Base-by-base conservation (phyloP, 148 eudicot species). In the Chenopodium formosanum region DNA sequence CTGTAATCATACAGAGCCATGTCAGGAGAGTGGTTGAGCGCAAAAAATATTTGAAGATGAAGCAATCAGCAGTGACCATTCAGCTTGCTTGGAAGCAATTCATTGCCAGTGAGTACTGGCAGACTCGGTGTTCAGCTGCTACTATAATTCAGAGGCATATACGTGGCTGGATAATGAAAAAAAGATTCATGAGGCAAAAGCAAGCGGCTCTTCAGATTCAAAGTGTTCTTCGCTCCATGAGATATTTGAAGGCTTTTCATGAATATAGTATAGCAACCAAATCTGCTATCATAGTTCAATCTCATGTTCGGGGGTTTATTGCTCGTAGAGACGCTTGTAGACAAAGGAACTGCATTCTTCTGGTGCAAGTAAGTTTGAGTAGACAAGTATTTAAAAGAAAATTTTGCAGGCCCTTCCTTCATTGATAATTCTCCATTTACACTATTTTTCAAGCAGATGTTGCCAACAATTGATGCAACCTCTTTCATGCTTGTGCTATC, bases 271-370 rank as follows among this genome's bases (percentile, higher is more conserved):
- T 40, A 73, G 86, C 86, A 79, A 83, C 70, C 10, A 83, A 56
- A 73, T 89, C 97, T 32, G 97, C 90, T 37, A 86, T 88, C 25
- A 52, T 87, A 52, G 84, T 95, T 63, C 98, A 95, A 82, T 88
- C 92, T 79, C 85, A 87, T 79, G 25, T 84, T 58, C 97, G 97
- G 62, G 88, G 97, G 70, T 91, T 93, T 92, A 84, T 89, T 81
- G 90, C 89, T 58, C 91, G 89, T 44, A 86, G 80, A 87, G 68
- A 32, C 52, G 90, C 86, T 79, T 69, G 75, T 53, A 86, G 80
- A 74, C 72, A 31, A 9, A 90, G 83, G 75, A 73, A 10, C 73
- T 47, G 72, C 65, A 74, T 84, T 60, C 40, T 91, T 64, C 46
- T 76, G 73, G 81, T 94, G 80, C 98, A 92, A 86, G 98, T 94